Conservation (phyloP, 306 rosid genomes). For the Oemleria cerasiformis region DNA sequence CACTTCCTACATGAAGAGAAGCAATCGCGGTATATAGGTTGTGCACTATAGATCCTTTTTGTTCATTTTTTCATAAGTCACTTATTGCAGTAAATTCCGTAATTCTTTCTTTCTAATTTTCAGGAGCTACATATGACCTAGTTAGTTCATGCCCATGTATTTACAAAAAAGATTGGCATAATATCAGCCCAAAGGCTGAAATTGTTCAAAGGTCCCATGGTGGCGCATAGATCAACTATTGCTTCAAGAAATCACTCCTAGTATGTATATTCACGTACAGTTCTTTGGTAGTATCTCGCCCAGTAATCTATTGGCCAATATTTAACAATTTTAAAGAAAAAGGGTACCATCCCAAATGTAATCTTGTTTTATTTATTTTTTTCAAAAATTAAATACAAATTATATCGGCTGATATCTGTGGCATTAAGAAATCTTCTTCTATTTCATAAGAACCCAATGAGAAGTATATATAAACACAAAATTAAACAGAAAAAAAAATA, state of each 20-base stretch:
- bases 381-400: not conserved
- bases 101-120: not conserved
- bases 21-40: not conserved
- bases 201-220: not conserved
- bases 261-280: not conserved
- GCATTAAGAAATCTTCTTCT: not conserved
- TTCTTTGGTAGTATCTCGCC: not conserved
- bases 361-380: too few relatives aligned
- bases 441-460: not conserved
- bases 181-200: not conserved
- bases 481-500: slow-evolving; percentile 9
- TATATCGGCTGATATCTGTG: not conserved
- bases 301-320: not conserved
- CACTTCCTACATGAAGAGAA: not conserved
- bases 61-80: not conserved
- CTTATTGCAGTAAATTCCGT: not conserved
- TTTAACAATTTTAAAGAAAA: not conserved
- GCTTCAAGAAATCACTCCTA: not conserved
- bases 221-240: not conserved
- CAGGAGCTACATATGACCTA: not conserved
- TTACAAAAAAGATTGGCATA: not conserved
- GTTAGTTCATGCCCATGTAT: not conserved
- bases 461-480: not conserved
- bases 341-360: not conserved
- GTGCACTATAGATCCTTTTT: not conserved